Base-by-base conservation (phyloP, 2,329 filamentous ascomycete species). In the Bipolaris gigantea region DNA sequence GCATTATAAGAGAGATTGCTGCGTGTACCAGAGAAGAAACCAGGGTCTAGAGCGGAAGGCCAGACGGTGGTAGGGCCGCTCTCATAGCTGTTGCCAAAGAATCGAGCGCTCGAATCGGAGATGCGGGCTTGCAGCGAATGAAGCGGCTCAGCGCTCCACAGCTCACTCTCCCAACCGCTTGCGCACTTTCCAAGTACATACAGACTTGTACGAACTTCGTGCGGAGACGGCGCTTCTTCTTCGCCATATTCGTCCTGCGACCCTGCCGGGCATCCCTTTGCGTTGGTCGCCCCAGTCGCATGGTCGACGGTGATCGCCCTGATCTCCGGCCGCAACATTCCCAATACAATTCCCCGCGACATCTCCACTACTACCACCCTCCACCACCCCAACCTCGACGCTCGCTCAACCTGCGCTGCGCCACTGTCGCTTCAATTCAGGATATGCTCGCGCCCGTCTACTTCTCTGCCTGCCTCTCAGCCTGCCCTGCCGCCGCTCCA, bases 371-470 rank as follows among this genome's bases (percentile, higher is more conserved):
- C 54, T 55, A 23, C 9, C 23, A 47, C 43, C 57, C 52, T 49
- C 59, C 48, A 34, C 49, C 27, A 48, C 32, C 60, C 27, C 53
- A 47, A 53, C 49, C 59, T 52, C 60, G 52, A 60, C 65, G 42
- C 61, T 63, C 64, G 50, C 45, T 63, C 65, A 42, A 50, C 40
- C 39, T 42, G 58, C 52, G 57, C 55, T 62, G 57, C 61, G 53
- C 44, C 48, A 47, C 40, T 35, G 60, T 54, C 59, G 61, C 58
- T 41, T 53, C 50, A 45, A 40, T 43, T 36, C 55, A 66, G 71
- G 68, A 70, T 53, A 73, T 73, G 70, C 65, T 59, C 59, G 61
- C 60, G 59, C 56, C 52, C 59, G 53, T 49, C 61, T 55, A 56
- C 54, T 18, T 41, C 59, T 60, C 53, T 56, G 49, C 51, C 62